Percentiles rank a stretch among this genome's conserved stretches.
These are phyloP conservation scores for Penicillium thymicola DNA, from an alignment of 2,329 filamentous ascomycete species.

Conservation along the genomic window DNA sequence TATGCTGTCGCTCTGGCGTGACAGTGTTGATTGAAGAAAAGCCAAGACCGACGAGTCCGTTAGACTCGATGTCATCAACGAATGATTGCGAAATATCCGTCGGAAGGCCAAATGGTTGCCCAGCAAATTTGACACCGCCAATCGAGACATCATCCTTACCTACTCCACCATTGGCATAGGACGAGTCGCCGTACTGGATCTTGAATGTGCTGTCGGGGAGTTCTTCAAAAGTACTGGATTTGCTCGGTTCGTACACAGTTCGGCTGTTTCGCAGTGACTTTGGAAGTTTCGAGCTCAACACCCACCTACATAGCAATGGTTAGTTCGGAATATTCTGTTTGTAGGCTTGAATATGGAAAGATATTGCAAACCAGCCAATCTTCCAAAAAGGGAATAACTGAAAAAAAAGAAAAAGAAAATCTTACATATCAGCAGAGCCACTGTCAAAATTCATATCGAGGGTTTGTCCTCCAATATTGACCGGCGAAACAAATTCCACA, in stretches of 20 bases:
- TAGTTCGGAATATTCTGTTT: background rate
- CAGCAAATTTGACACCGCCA: constrained; percentile 59
- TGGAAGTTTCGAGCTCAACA: constrained; percentile 62
- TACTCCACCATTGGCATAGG: constrained; percentile 59
- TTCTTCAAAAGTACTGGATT: constrained; percentile 51
- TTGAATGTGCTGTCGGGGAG: constrained; percentile 55
- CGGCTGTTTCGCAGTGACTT: constrained; percentile 49
- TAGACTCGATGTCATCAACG: constrained; percentile 56
- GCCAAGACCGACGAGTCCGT: constrained; percentile 68
- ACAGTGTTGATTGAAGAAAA: constrained; percentile 66
- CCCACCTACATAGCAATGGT: constrained; percentile 52
- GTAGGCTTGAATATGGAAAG: background rate
- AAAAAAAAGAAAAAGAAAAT: background rate
- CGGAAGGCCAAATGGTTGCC: constrained; percentile 67
- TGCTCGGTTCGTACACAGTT: constrained; percentile 52
- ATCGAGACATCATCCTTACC: constrained; percentile 66
- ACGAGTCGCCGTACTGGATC: constrained; percentile 68
- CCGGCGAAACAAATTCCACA: constrained; percentile 66
- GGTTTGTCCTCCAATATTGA: constrained; percentile 66
- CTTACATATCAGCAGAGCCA: constrained; percentile 68
- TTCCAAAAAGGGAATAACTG: no score
- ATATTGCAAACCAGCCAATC: background rate
- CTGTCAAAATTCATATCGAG: constrained; percentile 71
- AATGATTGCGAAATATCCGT: constrained; percentile 58
- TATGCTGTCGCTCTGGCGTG: constrained; percentile 61